These are phyloP conservation scores for Sisymbrium altissimum DNA, from an alignment of 345 rosid genomes.

Conservation along the genomic window DNA sequence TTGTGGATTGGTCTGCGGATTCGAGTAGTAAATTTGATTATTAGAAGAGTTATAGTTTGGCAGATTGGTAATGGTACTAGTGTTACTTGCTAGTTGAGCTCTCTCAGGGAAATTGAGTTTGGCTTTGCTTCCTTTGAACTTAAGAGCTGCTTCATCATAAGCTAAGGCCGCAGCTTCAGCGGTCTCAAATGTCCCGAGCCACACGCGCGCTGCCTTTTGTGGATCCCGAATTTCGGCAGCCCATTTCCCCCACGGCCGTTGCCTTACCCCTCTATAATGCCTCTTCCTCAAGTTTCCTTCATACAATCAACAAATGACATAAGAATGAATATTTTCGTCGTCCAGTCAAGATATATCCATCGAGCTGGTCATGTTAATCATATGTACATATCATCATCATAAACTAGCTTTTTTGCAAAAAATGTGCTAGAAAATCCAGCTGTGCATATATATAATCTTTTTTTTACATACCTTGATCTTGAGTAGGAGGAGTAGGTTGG, in stretches of 20 bases:
- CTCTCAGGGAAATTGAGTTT: conserved; percentile 84
- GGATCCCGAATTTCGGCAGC: conserved; percentile 69
- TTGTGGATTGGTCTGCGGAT: conserved; percentile 28
- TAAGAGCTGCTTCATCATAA: conserved; percentile 77
- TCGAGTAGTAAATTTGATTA: conserved; percentile 24
- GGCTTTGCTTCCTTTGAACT: conserved; percentile 84
- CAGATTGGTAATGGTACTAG: conserved; percentile 4
- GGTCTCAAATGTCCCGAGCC: conserved; percentile 79
- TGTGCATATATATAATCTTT: not conserved
- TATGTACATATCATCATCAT: not conserved
- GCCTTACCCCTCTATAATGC: conserved; percentile 63
- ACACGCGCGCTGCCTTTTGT: conserved; percentile 57
- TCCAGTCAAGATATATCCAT: not conserved
- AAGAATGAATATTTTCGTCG: not conserved
- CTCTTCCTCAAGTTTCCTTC: conserved; percentile 43
- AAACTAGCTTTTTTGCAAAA: not conserved
- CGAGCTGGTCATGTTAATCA: not conserved
- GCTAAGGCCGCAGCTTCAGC: conserved; percentile 81
- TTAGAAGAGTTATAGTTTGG: conserved; percentile 27
- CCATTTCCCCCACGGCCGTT: conserved; percentile 71
- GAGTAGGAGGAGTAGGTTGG: conserved; percentile 25
- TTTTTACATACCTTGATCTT: conserved; percentile 31
- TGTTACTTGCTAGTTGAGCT: conserved; percentile 46
- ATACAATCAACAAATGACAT: not conserved
- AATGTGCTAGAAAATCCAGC: not conserved